phyloP scores from a whole-genome alignment of 306 rosid species.

The Dryas octopetala region DNA sequence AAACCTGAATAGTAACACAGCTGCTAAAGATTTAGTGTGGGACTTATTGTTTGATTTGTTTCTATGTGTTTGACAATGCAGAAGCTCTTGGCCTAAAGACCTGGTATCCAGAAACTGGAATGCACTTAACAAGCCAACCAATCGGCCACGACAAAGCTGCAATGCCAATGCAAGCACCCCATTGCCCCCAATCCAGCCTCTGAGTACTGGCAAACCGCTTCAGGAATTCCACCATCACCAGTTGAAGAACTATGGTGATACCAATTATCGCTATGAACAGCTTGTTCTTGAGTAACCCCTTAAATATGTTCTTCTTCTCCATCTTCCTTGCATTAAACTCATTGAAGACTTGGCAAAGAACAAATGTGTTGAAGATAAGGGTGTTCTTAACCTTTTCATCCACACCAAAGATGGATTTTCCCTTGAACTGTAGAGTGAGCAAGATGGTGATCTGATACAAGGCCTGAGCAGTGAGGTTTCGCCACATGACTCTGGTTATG shows the following conservation, averaged over 20 bases:
- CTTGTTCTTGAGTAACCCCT: slow-evolving; percentile 13
- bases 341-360: slow-evolving; percentile 23
- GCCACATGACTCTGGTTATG: slow-evolving; percentile 25
- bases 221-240: slow-evolving; percentile 23
- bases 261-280: slow-evolving; percentile 11
- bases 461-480: slow-evolving; percentile 24
- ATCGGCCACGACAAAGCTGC: slow-evolving; percentile 23
- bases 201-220: slow-evolving; percentile 15
- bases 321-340: slow-evolving; percentile 18
- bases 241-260: slow-evolving; percentile 9
- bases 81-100: neutral
- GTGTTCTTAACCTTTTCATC: slow-evolving; percentile 21
- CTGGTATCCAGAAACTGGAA: slow-evolving; percentile 11
- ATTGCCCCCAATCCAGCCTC: slow-evolving; percentile 23
- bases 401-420: slow-evolving; percentile 16
- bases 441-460: slow-evolving; percentile 10
- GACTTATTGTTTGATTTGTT: neutral
- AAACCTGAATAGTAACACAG: no score
- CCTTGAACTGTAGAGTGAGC: slow-evolving; percentile 21
- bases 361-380: slow-evolving; percentile 16
- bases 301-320: slow-evolving; percentile 16
- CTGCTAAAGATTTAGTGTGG: no score
- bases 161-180: slow-evolving; percentile 22
- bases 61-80: neutral
- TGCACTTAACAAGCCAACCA: slow-evolving; percentile 26